Evolutionary conservation across 1,139 yeast genomes (phyloP), one percentile per base, ranked within the genome.

Genomic region (Magnusiomyces suaveolens): DNA sequence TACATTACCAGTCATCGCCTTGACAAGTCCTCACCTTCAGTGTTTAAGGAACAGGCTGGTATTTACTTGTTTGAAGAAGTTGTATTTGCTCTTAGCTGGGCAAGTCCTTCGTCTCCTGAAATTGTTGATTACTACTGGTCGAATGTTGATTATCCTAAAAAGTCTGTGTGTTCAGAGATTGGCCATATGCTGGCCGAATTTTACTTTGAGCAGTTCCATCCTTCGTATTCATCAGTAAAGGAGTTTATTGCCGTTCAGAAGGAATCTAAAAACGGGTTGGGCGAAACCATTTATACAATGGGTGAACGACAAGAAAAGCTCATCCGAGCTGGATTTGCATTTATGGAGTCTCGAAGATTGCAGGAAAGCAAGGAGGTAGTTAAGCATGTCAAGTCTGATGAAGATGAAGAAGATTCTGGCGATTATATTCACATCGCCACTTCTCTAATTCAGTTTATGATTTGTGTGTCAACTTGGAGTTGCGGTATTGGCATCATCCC

Each of bases 121-220:
- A 62, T 81, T 2, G 64, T 84, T 47, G 70, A 75, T 0, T 69
- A 77, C 58, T 72, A 85, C 59, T 72, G 81, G 64, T 59, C 56
- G 10, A 65, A 73, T 20, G 65, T 81, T 56, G 78, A 78, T 2
- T 88, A 86, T 64, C 83, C 84, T n/a, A 85, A 87, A 63, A 86
- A 83, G 57, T 81, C 81, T 16, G 89, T 89, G 2, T 76, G 97
- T 41, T 81, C 79, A 29, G 84, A 84, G 55, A 75, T 87, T 56
- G 95, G 94, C 0, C 74, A 81, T 2, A 72, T 85, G 29, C 68
- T 89, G 56, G 79, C 83, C 2, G 78, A 78, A 2, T 64, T 84
- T 23, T 75, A 84, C 8, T 75, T 77, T 58, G 73, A 78, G 20
- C 76, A 79, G 58, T 78, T 80, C 53, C 72, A 75, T 39, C 83